Percentiles rank a stretch among this genome's conserved stretches.
Conservation (phyloP, 371 early-diverging fungal genomes). For the Apophysomyces trapeziformis region DNA sequence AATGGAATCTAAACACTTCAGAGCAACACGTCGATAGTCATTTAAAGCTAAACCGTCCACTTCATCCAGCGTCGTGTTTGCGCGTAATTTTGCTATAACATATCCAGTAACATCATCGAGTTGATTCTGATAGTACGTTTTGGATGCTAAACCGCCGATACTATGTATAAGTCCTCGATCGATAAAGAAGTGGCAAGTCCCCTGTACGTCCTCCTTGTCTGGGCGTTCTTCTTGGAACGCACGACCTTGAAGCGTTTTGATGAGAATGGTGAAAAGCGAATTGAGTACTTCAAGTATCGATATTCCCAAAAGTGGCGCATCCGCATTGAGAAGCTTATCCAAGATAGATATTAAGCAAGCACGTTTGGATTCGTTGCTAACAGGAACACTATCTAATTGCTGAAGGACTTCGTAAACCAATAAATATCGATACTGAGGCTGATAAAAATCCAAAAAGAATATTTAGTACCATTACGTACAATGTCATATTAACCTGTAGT, state of each 20-base stretch:
- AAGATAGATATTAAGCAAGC: constrained; percentile 63
- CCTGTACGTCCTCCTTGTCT: constrained; percentile 14
- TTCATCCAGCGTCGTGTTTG: constrained; percentile 36
- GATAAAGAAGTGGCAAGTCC: constrained; percentile 44
- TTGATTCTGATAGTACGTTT: constrained; percentile 86
- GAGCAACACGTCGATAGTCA: constrained; percentile 46
- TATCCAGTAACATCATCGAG: constrained; percentile 79
- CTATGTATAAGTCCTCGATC: constrained; percentile 58
- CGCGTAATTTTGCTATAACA: constrained; percentile 67
- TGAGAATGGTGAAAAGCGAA: constrained; percentile 65
- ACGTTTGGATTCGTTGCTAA: constrained; percentile 46
- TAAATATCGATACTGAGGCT: constrained; percentile 72
- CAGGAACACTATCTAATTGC: constrained; percentile 50
- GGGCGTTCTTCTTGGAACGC: constrained; percentile 15
- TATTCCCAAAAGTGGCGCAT: constrained; percentile 70
- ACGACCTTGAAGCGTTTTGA: constrained; percentile 44
- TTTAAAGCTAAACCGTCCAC: constrained; percentile 52
- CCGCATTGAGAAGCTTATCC: constrained; percentile 57
- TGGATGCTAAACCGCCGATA: constrained; percentile 76
- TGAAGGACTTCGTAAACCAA: constrained; percentile 67
- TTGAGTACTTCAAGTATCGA: constrained; percentile 86
- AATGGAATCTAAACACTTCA: constrained; percentile 50
- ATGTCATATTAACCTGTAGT: constrained; percentile 42
- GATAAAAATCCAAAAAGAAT: neutral
- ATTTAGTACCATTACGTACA: too few species aligned